A percentile compares a stretch with the other conserved stretches of the same genome.
phyloP scores from a whole-genome alignment of 2,329 filamentous ascomycete species.

The Aspergillus pseudoterreus region DNA sequence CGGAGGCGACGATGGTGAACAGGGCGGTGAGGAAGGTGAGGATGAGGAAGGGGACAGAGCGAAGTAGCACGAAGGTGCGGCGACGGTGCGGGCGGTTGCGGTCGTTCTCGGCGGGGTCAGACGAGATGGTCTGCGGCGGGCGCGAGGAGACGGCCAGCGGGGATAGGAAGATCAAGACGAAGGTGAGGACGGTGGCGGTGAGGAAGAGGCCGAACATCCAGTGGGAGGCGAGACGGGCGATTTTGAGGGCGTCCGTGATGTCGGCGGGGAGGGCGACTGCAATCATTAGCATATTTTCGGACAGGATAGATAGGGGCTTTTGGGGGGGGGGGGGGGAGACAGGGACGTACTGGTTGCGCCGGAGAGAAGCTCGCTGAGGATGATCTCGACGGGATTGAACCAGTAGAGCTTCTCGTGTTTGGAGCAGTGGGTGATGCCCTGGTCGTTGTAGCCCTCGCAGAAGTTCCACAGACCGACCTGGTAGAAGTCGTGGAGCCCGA shows the following conservation, averaged over 20 bases:
- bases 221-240: slow-evolving; percentile 71
- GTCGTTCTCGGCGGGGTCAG: slow-evolving; percentile 24
- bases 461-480: slow-evolving; percentile 88
- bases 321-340: not conserved
- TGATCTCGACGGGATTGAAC: slow-evolving; percentile 85
- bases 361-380: slow-evolving; percentile 73
- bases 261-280: slow-evolving; percentile 70
- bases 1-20: slow-evolving; percentile 64
- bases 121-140: slow-evolving; percentile 29
- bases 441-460: slow-evolving; percentile 76
- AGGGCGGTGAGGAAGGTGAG: slow-evolving; percentile 66
- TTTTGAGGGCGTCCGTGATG: slow-evolving; percentile 67
- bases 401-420: slow-evolving; percentile 69
- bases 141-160: slow-evolving; percentile 49
- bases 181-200: slow-evolving; percentile 64
- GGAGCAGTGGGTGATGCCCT: slow-evolving; percentile 70
- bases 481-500: slow-evolving; percentile 93
- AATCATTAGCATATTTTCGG: not conserved
- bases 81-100: slow-evolving; percentile 33
- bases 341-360: slow-evolving; percentile 67
- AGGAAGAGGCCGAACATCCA: slow-evolving; percentile 92
- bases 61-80: slow-evolving; percentile 34
- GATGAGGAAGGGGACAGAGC: slow-evolving; percentile 65
- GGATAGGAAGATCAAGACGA: slow-evolving; percentile 65
- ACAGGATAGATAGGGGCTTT: not conserved